phyloP scores from a whole-genome alignment of 345 rosid species.

The Mercurialis annua region DNA sequence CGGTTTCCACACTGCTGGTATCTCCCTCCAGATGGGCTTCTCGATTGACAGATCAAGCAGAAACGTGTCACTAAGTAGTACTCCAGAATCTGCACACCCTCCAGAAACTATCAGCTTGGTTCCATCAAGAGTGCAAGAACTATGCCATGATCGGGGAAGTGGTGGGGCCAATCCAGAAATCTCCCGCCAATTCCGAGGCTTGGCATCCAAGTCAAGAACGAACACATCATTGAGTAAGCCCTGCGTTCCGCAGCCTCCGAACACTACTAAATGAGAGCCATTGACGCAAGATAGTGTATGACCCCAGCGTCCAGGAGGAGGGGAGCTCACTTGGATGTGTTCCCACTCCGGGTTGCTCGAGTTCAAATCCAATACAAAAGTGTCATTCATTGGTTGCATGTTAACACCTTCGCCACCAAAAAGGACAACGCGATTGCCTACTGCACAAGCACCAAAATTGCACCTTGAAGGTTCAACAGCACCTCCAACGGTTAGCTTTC shows the following conservation, averaged over 20 bases:
- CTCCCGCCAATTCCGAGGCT: constrained; percentile 86
- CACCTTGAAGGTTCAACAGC: constrained; percentile 85
- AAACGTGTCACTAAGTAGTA: constrained; percentile 83
- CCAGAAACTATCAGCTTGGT: constrained; percentile 83
- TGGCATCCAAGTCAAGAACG: constrained; percentile 76
- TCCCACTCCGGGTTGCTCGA: constrained; percentile 78
- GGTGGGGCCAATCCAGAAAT: constrained; percentile 86
- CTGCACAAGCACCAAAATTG: constrained; percentile 91
- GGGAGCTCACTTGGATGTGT: constrained; percentile 79
- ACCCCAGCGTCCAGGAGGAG: constrained; percentile 93
- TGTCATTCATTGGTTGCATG: constrained; percentile 96
- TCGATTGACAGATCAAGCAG: constrained; percentile 84
- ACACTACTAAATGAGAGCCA: constrained; percentile 77
- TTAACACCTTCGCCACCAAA: constrained; percentile 93
- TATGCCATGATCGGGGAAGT: constrained; percentile 88
- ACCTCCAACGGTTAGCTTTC: constrained; percentile 82
- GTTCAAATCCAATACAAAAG: constrained; percentile 76
- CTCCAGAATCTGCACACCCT: constrained; percentile 91
- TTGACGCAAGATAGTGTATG: constrained; percentile 80
- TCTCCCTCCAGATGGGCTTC: constrained; percentile 87
- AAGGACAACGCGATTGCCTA: constrained; percentile 78
- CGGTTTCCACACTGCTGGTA: constrained; percentile 83
- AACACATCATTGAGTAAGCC: constrained; percentile 85
- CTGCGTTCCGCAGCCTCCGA: constrained; percentile 89
- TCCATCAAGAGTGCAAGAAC: constrained; percentile 93